Evolutionary conservation across 306 rosid genomes (phyloP), one percentile per base, ranked within the genome.

Genomic region (Delonix regia): DNA sequence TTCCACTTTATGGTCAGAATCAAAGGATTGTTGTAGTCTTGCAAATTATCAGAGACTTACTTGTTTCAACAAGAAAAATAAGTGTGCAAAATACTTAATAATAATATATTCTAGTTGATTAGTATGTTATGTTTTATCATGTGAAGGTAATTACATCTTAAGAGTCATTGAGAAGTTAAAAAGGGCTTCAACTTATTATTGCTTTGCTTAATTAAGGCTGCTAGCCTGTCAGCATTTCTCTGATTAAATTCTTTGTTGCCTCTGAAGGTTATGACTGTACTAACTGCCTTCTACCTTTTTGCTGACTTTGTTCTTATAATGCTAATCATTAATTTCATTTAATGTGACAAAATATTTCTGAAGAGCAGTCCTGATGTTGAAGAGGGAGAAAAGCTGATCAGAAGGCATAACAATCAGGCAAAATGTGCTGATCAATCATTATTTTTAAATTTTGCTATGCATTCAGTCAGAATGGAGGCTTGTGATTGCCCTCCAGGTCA

Each of bases 401-500:
- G 97, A 78, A 82, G 97, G 74, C 99, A 89, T 83, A 86, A 84
- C 59, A 90, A 78, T 83, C 97, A 89, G 75, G 72, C 97, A 28
- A 94, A 94, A 86, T 92, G 94, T 85, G 93, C 88, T 4, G 97
- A 94, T 81, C 96, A 86, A 71, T 92, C 99, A 67, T 82, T 94
- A 79, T 90, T 94, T 85, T 83, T 92, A 78, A 94, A 94, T 78
- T 94, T 94, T 75, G 98, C 98, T n/a, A 92, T 90, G 98, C 98
- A 94, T 80, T 94, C 98, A 6, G 95, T 92, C 61, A 84, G 98
- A 87, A 88, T 92, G 97, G 97, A 94, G 86, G 98, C 98, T 83
- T 94, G 98, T 83, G 98, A 94, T 88, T 94, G 98, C 81, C 97
- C 98, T 51, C 97, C 97, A 74, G 86, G 86, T 76, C 89, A 90